Evolutionary conservation across 352 stramenopile genomes (phyloP).

Genomic region (Peronospora destructor): DNA sequence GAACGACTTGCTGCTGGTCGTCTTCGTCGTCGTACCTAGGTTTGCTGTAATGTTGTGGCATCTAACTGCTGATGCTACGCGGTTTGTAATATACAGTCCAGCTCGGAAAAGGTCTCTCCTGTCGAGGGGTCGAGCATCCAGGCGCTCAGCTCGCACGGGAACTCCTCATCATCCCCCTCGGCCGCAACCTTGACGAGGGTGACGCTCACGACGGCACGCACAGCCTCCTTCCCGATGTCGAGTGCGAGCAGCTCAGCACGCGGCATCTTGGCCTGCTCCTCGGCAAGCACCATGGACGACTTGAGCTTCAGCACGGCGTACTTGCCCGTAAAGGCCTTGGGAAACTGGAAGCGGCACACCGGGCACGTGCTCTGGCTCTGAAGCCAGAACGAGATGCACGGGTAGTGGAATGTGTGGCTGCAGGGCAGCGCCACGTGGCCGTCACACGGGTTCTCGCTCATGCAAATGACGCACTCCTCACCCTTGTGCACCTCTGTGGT

Average conservation of each 20-base stretch:
- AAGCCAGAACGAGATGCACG: conserved; percentile 90
- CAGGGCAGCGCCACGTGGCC: conserved; percentile 76
- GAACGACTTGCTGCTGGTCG: conserved; percentile 1
- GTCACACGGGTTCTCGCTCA: conserved; percentile 65
- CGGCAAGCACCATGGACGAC: conserved; percentile 50
- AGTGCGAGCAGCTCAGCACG: conserved; percentile 34
- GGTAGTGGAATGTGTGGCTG: conserved; percentile 88
- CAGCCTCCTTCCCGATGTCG: conserved; percentile 46
- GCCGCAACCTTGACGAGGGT: conserved; percentile 49
- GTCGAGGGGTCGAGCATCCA: conserved; percentile 34
- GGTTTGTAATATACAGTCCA: conserved; percentile 32
- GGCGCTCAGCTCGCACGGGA: conserved; percentile 58
- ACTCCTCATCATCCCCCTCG: conserved; percentile 41
- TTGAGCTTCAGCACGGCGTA: conserved; percentile 63
- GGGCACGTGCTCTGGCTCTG: conserved; percentile 87
- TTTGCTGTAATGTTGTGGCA: conserved; percentile 13
- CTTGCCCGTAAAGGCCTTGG: conserved; percentile 57
- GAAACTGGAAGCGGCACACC: conserved; percentile 90
- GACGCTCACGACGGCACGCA: conserved; percentile 51
- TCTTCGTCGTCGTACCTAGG: conserved; percentile 16
- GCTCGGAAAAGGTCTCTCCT: conserved; percentile 37
- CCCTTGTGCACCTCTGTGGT: conserved; percentile 25
- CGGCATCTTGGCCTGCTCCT: conserved; percentile 36
- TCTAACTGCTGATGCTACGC: conserved; percentile 17
- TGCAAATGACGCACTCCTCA: conserved; percentile 85